Evolutionary conservation across 2,329 filamentous ascomycete species (phyloP), one percentile per base, ranked within the genome.

Genomic region (Phialophora tarda): DNA sequence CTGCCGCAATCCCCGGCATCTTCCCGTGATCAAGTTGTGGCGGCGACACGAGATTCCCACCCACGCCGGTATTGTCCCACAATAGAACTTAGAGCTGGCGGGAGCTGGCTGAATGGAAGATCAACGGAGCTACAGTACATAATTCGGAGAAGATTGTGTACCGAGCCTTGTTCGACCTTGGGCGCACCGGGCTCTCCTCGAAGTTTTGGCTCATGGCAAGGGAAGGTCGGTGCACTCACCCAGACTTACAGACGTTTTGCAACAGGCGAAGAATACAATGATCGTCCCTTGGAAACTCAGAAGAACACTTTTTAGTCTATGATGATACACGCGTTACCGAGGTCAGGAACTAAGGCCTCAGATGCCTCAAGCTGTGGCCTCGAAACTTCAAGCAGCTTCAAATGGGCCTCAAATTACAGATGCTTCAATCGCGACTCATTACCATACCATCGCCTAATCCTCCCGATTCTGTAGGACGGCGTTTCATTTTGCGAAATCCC

Each of bases 271-370:
- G 17, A 8, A n/a, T 11, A 21, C 7, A n/a, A 34, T 11, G 7
- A 55, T n/a, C 21, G 12, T 28, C 8, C 28, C 14, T 55, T 11
- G n/a, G 14, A 34, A 17, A 34, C 28, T 55, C 48, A 55, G 21
- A 55, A 26, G 3, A 55, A 55, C 21, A 23, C 53, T 34, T 55
- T 55, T 55, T 28, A 8, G 28, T 34, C 28, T 55, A 55, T 54
- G 53, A 55, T 55, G 53, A 55, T 55, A 55, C 26, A 55, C 53
- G n/a, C 24, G 53, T 21, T 6, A 11, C 53, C 53, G 53, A 53
- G 28, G 11, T n/a, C 24, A 21, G 14, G n/a, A n/a, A 55, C 26
- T 24, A 55, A 55, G 12, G 53, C 53, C 53, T 21, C 53, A 32
- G 53, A 55, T 34, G 53, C 53, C 53, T 55, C 26, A 55, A 34